These are phyloP conservation scores for Ramularia endophylla DNA, from an alignment of 2,329 filamentous ascomycete genomes.

Conservation along the genomic window DNA sequence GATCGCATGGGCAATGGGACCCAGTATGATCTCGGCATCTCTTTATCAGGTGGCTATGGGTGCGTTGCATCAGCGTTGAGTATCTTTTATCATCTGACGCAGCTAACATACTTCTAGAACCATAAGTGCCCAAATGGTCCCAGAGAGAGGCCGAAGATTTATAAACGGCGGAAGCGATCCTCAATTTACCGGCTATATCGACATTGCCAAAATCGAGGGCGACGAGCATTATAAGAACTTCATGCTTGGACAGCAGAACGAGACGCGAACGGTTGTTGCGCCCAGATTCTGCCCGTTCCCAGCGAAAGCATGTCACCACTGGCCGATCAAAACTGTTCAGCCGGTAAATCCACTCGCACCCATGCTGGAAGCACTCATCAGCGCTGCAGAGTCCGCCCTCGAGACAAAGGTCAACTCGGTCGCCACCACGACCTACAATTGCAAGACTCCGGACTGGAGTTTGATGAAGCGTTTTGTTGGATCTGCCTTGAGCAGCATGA, in stretches of 20 bases:
- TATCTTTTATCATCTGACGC: too few species aligned
- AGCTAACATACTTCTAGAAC: background rate
- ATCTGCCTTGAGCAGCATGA: too few species aligned
- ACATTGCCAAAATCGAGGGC: conserved; percentile 12
- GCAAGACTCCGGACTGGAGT: too few species aligned
- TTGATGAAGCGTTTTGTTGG: too few species aligned
- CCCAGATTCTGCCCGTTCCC: too few species aligned
- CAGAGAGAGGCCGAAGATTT: background rate
- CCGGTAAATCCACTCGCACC: background rate
- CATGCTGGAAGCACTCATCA: conserved; percentile 3
- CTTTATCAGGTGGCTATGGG: conserved; percentile 3
- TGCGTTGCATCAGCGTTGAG: too few species aligned
- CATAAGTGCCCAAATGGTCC: background rate
- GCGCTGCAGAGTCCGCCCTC: conserved; percentile 3
- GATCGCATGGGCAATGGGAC: too few species aligned
- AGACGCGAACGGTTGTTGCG: too few species aligned
- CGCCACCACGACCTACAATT: too few species aligned
- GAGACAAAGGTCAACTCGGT: too few species aligned
- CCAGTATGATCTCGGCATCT: conserved; percentile 2
- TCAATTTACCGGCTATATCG: too few species aligned
- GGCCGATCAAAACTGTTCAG: background rate
- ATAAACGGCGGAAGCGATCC: background rate
- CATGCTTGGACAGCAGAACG: conserved; percentile 3
- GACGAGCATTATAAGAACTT: conserved; percentile 4
- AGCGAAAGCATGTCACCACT: too few species aligned